phyloP scores from a whole-genome alignment of 352 stramenopile species.

The Pythium utonaiense region DNA sequence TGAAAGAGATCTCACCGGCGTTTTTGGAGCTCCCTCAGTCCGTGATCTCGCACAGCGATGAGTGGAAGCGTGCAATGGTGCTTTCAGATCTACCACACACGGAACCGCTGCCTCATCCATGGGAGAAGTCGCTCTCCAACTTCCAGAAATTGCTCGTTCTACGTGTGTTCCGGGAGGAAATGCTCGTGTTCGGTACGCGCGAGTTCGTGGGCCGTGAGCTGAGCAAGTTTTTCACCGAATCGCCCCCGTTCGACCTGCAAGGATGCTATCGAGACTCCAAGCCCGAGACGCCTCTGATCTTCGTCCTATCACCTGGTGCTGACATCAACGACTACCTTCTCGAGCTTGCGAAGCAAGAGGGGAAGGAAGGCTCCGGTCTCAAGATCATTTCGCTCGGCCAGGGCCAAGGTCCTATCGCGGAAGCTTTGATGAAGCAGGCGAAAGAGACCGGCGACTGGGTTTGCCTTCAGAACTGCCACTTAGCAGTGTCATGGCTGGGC shows the following conservation, averaged over 20 bases:
- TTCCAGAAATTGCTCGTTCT: slow-evolving; percentile 91
- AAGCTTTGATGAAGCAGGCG: slow-evolving; percentile 89
- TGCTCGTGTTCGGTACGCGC: slow-evolving; percentile 85
- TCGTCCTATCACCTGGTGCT: slow-evolving; percentile 90
- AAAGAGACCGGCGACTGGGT: slow-evolving; percentile 92
- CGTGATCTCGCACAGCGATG: slow-evolving; percentile 33
- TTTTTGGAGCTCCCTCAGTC: slow-evolving; percentile 50
- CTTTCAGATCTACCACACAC: slow-evolving; percentile 75
- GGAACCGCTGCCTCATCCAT: slow-evolving; percentile 58
- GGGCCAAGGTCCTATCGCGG: slow-evolving; percentile 90
- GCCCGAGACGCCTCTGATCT: slow-evolving; percentile 91
- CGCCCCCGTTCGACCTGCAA: slow-evolving; percentile 90
- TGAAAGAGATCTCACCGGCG: slow-evolving; percentile 57
- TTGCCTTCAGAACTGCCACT: slow-evolving; percentile 94
- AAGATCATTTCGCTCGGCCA: slow-evolving; percentile 94
- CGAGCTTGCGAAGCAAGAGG: slow-evolving; percentile 86
- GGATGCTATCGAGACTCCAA: slow-evolving; percentile 91
- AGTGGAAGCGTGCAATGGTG: slow-evolving; percentile 81
- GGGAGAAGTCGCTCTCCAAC: slow-evolving; percentile 70
- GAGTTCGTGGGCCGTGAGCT: slow-evolving; percentile 83
- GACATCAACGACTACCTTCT: slow-evolving; percentile 94
- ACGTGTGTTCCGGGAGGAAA: slow-evolving; percentile 87
- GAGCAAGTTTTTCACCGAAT: slow-evolving; percentile 86
- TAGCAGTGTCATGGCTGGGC: slow-evolving; percentile 89
- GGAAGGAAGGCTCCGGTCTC: slow-evolving; percentile 80